A percentile compares a stretch with the other conserved stretches of the same genome.
phyloP scores from a whole-genome alignment of 257 asterid genomes.

The Plantago ovata region DNA sequence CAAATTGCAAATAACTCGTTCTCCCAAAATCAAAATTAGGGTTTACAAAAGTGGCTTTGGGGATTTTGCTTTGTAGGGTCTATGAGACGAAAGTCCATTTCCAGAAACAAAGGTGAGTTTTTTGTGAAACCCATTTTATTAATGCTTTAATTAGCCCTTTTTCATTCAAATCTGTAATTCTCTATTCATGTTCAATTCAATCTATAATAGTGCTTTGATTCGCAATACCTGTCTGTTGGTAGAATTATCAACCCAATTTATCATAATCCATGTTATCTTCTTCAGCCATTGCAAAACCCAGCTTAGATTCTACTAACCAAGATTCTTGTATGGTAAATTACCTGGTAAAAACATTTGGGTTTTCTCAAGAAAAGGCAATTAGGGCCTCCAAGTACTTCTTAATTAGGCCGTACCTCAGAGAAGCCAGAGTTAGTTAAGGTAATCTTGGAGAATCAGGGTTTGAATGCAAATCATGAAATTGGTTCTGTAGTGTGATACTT shows the following conservation, averaged over 20 bases:
- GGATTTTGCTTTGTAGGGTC: too few relatives aligned
- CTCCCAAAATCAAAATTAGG: too few relatives aligned
- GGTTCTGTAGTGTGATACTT: not conserved
- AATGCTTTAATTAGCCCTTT: not conserved
- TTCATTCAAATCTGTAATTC: not conserved
- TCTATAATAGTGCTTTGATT: not conserved
- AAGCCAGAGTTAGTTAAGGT: conserved; percentile 23
- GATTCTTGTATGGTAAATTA: conserved; percentile 16
- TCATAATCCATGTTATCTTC: not conserved
- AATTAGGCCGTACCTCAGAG: conserved; percentile 16
- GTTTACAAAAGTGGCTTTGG: too few relatives aligned
- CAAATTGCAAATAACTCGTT: too few relatives aligned
- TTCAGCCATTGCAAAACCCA: too few relatives aligned
- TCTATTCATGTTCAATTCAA: conserved; percentile 4
- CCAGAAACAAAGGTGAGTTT: conserved; percentile 5
- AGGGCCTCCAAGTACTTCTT: conserved; percentile 20
- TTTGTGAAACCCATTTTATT: too few relatives aligned
- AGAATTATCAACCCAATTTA: not conserved
- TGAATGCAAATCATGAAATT: conserved; percentile 21
- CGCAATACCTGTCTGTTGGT: not conserved
- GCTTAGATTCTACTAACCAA: not conserved
- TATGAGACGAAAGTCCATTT: not conserved
- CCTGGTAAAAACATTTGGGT: conserved; percentile 20
- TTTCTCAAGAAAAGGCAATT: conserved; percentile 24
- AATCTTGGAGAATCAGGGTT: conserved; percentile 24